phyloP scores from a whole-genome alignment of 139 green algal genomes.

The Coelastrella sp. region DNA sequence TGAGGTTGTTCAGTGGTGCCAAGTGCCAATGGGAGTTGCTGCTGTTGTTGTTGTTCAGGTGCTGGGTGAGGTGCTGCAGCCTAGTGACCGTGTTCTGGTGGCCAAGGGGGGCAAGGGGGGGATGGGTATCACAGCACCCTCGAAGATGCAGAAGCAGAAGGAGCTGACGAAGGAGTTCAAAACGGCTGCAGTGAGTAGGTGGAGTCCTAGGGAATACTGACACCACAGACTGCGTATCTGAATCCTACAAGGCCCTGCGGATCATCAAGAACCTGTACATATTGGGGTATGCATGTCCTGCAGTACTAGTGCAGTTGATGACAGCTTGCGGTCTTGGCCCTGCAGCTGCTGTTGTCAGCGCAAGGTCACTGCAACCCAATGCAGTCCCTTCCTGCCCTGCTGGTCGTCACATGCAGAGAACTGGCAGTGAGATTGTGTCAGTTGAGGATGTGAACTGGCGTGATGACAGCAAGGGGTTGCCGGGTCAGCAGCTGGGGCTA shows the following conservation, averaged over 20 bases:
- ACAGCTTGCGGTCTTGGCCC: neutral
- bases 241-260: too few species aligned
- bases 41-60: slow-evolving; percentile 39
- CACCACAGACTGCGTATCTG: neutral
- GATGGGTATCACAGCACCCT: slow-evolving; percentile 62
- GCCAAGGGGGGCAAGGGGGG: slow-evolving; percentile 72
- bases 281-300: neutral
- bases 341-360: neutral
- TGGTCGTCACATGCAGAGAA: slow-evolving; percentile 40
- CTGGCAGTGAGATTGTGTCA: slow-evolving; percentile 65
- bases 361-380: neutral
- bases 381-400: neutral
- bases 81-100: slow-evolving; percentile 71
- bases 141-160: slow-evolving; percentile 43
- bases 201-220: neutral
- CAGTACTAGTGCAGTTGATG: neutral
- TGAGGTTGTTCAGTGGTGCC: neutral
- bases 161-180: slow-evolving; percentile 47
- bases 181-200: slow-evolving; percentile 34
- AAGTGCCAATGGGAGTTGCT: neutral
- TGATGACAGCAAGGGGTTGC: slow-evolving; percentile 63
- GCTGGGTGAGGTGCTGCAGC: slow-evolving; percentile 75
- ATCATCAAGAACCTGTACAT: neutral
- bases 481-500: slow-evolving; percentile 79
- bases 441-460: slow-evolving; percentile 79